Base-by-base conservation (phyloP, 106 monocot species). In the Dendrobium huoshanense region DNA sequence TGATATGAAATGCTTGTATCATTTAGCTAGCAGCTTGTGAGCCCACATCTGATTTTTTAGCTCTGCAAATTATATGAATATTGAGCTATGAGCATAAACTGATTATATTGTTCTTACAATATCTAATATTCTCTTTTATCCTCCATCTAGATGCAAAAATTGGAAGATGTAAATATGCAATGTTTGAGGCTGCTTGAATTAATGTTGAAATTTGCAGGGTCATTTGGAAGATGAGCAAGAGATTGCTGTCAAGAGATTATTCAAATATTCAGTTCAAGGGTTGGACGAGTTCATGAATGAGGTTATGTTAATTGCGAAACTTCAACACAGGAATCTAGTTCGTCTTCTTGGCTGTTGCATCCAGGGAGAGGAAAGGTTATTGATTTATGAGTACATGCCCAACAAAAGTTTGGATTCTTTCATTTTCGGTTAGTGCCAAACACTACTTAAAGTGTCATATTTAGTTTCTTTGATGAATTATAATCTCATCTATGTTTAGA, bases 251-350 rank as follows among this genome's bases (percentile, higher is more conserved):
- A 83, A 83, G 73, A 84, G 79, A 44, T 58, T 84, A 10, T 84
- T 79, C 9, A 79, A 47, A 79, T 79, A 79, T 11, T 84, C 83
- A 0, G 29, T 58, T 43, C 83, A 84, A 61, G 83, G 83, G 11
- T 17, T 43, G 19, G 79, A 79, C 45, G 79, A 84, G 61, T 84
- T 84, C 79, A 84, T 43, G 83, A 84, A 84, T 64, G 83, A 84
- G 22, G 74, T 84, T 1, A 59, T 48, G 43, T 15, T 84, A 56
- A 84, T 84, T 19, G 83, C 83, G 13, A 84, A 84, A 33, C 74
- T 84, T 47, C 83, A 84, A 44, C 83, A 84, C 44, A 56, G 83
- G 16, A 84, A 84, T 48, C 75, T 84, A 0, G 83, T 84, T 75
- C 73, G 79, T 16, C 83, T 84, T 45, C 75, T 79, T 4, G 83